phyloP scores from a whole-genome alignment of 257 asterid genomes.

The Striga asiatica region DNA sequence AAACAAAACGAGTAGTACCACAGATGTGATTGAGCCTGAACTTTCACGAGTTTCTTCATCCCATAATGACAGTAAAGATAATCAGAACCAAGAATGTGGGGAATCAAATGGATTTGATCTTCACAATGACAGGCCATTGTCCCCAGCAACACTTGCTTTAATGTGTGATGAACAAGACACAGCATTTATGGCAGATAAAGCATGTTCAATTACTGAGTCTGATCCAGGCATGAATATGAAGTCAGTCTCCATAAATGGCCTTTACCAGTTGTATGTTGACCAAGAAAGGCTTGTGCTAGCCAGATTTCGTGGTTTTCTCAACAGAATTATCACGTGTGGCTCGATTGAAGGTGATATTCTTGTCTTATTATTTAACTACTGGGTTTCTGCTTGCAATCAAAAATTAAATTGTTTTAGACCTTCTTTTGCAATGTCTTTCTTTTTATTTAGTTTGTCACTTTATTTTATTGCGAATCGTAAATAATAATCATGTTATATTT shows the following conservation, averaged over 20 bases:
- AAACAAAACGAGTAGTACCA: slow-evolving; percentile 8
- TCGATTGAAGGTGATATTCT: slow-evolving; percentile 30
- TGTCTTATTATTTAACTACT: not conserved
- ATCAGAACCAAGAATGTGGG: slow-evolving; percentile 14
- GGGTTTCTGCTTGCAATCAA: not conserved
- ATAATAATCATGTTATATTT: too few species aligned
- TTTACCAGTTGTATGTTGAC: slow-evolving; percentile 29
- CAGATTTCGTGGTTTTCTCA: slow-evolving; percentile 36
- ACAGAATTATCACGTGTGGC: slow-evolving; percentile 34
- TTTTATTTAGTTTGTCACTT: too few species aligned
- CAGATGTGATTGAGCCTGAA: slow-evolving; percentile 18
- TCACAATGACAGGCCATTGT: slow-evolving; percentile 30
- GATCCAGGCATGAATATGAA: slow-evolving; percentile 6
- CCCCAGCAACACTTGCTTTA: slow-evolving; percentile 50
- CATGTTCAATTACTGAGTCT: slow-evolving; percentile 14
- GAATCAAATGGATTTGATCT: slow-evolving; percentile 20
- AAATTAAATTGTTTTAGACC: too few species aligned
- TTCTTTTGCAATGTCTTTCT: too few species aligned
- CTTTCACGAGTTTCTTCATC: slow-evolving; percentile 18
- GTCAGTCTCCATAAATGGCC: slow-evolving; percentile 16
- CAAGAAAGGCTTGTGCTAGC: slow-evolving; percentile 57
- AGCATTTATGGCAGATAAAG: slow-evolving; percentile 14
- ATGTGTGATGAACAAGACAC: slow-evolving; percentile 46
- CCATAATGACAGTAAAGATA: slow-evolving; percentile 16
- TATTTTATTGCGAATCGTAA: too few species aligned